Base-by-base conservation (phyloP, 2,329 filamentous ascomycete genomes). In the Cordyceps fumosorosea region DNA sequence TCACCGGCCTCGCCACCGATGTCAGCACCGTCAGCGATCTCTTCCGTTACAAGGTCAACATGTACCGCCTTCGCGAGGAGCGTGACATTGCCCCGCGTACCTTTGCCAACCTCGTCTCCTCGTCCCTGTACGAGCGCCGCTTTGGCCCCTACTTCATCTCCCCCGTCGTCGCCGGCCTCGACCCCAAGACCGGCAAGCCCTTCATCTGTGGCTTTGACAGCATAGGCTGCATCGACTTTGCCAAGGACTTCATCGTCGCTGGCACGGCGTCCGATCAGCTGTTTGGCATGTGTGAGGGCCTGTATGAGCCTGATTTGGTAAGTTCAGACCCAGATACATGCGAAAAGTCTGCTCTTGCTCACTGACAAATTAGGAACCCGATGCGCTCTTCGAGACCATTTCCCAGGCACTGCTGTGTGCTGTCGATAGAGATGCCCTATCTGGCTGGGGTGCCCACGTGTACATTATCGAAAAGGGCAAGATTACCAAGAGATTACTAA, bases 381-480 rank as follows among this genome's bases (percentile, higher is more conserved):
- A 99, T 68, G 93, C 96, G 70, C 87, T 99, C 57, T 99, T 99
- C 79, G 95, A 99, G 81, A 99, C 95, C 66, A 91, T 98, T 74
- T 98, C 95, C 54, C 95, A 99, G 80, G 88, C 93, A 58, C 84
- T 99, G 64, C 84, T 99, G 69, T 98, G 96, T 77, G 95, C 95
- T 64, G 91, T 98, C 63, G 95, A 99, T 78, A 86, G 95, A 79
- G 95, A 99, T 78, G 95, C 95, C 59, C 83, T 99, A 66, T 97
- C 93, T 44, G 95, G 95, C 67, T 98, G 95, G 95, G 95, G 95
- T 74, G 95, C 95, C 45, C 92, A 99, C 74, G 95, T 99, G 69
- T 99, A 98, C 81, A 96, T 99, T 73, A 96, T 99, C 76, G 95
- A 98, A 83, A 99, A 99, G 85, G 93, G 96, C 81, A 98, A 98